Percentiles rank a stretch among this genome's conserved stretches.
Conservation (phyloP, 805 yeast genomes). For the Pichia cabralensis region DNA sequence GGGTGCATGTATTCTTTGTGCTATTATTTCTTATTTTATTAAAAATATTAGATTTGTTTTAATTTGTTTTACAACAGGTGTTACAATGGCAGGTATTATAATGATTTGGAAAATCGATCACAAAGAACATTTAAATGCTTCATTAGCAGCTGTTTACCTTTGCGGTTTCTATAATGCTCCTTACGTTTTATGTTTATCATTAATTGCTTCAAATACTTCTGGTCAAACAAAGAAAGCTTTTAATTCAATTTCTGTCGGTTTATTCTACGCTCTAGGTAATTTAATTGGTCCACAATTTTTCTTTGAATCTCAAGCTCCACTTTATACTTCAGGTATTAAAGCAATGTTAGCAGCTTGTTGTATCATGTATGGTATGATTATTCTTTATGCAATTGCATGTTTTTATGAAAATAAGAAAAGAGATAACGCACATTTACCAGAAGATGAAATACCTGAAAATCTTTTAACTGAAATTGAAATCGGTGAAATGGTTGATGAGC, state of each 20-base stretch:
- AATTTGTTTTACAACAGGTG: constrained; percentile 15
- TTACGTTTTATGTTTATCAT: constrained; percentile 3
- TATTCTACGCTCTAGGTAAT: constrained; percentile 49
- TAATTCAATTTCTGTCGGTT: constrained; percentile 15
- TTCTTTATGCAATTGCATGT: constrained; percentile 13
- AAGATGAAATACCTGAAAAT: not conserved
- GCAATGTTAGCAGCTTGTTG: constrained; percentile 25
- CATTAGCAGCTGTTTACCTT: constrained; percentile 2
- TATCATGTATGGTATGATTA: constrained; percentile 14
- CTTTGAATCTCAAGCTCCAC: constrained; percentile 39
- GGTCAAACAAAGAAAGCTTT: constrained; percentile 54
- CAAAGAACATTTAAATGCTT: constrained; percentile 4
- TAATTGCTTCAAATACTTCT: constrained; percentile 32
- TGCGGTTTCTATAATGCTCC: constrained; percentile 4
- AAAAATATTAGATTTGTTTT: constrained; percentile 16
- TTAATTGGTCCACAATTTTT: constrained; percentile 59
- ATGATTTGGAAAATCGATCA: constrained; percentile 4
- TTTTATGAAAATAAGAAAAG: constrained; percentile 38
- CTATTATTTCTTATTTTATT: constrained; percentile 12
- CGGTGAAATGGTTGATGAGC: constrained; percentile 4
- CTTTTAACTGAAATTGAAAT: constrained; percentile 2
- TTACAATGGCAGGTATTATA: constrained; percentile 4
- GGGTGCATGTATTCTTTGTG: constrained; percentile 20
- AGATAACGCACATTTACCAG: constrained; percentile 17
- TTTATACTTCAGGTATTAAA: constrained; percentile 48